phyloP scores from a whole-genome alignment of 169 alveolate genomes.

The Perkinsus chesapeaki region DNA sequence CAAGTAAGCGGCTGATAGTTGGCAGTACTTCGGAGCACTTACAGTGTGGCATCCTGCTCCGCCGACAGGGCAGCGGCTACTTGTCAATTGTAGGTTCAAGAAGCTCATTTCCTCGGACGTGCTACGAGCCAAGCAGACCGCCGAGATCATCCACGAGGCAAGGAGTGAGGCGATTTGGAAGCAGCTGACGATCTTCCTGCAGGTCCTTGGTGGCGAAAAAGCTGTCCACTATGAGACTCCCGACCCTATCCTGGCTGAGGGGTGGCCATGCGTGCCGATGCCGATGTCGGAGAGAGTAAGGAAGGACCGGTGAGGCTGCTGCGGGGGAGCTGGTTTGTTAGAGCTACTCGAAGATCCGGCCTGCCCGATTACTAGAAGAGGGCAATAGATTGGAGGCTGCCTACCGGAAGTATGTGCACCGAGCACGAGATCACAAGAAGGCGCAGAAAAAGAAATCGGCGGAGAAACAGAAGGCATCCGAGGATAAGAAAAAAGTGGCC shows the following conservation, averaged over 20 bases:
- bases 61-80: too few species aligned
- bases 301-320: background rate
- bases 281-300: background rate
- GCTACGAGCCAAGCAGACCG: constrained; percentile 16
- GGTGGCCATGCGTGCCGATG: constrained; percentile 15
- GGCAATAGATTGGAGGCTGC: constrained; percentile 11
- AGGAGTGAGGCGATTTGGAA: background rate
- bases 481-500: background rate
- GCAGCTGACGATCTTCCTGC: background rate
- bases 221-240: background rate
- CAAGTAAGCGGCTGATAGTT: background rate
- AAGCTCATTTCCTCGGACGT: constrained; percentile 1
- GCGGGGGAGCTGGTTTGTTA: background rate
- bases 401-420: constrained; percentile 2
- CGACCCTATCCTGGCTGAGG: constrained; percentile 12
- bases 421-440: background rate
- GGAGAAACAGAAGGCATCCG: background rate
- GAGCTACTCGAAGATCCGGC: background rate
- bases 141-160: constrained; percentile 9
- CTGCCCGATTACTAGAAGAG: background rate
- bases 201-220: background rate
- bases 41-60: too few species aligned
- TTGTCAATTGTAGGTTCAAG: too few species aligned
- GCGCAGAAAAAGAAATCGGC: background rate
- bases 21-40: background rate